Evolutionary conservation across 441 rosid species (phyloP).

Genomic region (Corymbia citriodora): DNA sequence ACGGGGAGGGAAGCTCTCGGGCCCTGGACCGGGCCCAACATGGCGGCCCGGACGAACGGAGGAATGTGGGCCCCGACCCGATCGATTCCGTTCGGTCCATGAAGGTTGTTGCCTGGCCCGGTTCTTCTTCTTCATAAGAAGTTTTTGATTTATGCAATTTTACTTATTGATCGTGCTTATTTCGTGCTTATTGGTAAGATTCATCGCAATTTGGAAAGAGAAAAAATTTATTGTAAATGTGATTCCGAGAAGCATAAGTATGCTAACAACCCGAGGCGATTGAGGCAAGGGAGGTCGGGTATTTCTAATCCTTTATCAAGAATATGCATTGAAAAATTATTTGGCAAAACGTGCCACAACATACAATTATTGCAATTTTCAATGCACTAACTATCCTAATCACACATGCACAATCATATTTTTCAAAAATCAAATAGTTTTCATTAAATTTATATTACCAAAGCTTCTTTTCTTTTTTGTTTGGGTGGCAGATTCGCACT

Average conservation of each 20-base stretch:
- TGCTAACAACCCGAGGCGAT: background rate
- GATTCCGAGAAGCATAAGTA: background rate
- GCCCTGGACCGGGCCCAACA: background rate
- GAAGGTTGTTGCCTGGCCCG: background rate
- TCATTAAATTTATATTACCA: background rate
- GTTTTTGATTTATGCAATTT: background rate
- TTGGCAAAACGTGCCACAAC: background rate
- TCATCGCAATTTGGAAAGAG: accelerated
- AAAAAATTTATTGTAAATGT: background rate
- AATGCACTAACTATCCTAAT: accelerated
- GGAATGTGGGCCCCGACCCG: background rate
- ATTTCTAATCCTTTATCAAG: background rate
- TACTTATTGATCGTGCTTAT: background rate
- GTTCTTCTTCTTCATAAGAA: background rate
- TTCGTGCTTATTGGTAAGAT: no score
- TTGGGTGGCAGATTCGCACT: background rate
- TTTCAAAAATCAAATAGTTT: accelerated
- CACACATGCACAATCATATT: background rate
- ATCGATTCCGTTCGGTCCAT: background rate
- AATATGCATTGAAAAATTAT: background rate
- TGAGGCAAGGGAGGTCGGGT: background rate
- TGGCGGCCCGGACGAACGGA: background rate
- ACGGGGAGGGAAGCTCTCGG: background rate
- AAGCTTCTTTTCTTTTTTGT: background rate
- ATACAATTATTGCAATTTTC: no score